Evolutionary conservation across 2,329 filamentous ascomycete genomes (phyloP).

Genomic region (Fusarium lateritium): DNA sequence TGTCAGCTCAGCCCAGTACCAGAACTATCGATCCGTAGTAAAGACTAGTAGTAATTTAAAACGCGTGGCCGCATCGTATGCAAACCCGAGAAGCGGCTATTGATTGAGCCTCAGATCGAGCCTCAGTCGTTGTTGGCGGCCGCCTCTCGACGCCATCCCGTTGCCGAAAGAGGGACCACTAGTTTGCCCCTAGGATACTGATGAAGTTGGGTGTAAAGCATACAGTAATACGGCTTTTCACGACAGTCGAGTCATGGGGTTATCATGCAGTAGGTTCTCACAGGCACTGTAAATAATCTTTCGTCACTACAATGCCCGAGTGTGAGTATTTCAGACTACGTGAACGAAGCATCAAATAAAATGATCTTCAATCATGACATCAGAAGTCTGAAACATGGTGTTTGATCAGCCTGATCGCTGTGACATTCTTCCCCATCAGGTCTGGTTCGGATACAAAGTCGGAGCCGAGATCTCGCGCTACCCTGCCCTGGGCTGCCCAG

Average conservation of each 20-base stretch:
- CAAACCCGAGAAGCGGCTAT: background rate
- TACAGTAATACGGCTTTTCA: too few relatives aligned
- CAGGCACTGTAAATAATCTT: background rate
- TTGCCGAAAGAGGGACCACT: background rate
- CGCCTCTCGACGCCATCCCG: conserved; percentile 2
- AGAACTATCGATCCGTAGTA: conserved; percentile 9
- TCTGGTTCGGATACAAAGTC: conserved; percentile 18
- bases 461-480: conserved; percentile 14
- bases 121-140: background rate
- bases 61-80: background rate
- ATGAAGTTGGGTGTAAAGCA: too few relatives aligned
- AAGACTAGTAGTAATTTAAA: background rate
- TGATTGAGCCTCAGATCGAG: conserved; percentile 12
- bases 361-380: background rate
- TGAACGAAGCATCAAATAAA: background rate
- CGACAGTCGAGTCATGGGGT: too few relatives aligned
- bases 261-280: background rate
- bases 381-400: background rate
- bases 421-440: conserved; percentile 1
- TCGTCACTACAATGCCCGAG: background rate
- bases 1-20: conserved; percentile 13
- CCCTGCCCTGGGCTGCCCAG: background rate
- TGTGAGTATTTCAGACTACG: background rate
- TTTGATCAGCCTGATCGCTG: background rate
- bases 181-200: background rate